phyloP scores from a whole-genome alignment of 768 basidiomycete species.

The Trametes cingulata region DNA sequence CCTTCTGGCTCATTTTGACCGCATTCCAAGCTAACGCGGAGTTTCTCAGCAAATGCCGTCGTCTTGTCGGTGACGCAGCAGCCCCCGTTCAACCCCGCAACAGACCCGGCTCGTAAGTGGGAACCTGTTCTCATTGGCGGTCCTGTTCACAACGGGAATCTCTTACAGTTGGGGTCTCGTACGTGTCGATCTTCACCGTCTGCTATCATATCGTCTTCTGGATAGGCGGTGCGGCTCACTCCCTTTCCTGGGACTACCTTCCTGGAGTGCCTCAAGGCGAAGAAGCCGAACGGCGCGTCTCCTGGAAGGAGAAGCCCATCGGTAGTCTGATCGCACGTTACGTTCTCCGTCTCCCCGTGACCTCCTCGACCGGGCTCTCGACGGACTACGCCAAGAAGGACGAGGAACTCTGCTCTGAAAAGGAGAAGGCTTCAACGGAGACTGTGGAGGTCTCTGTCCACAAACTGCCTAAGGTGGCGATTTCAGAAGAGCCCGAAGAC shows the following conservation, averaged over 20 bases:
- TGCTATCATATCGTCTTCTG: constrained; percentile 43
- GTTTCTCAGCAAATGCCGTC: constrained; percentile 44
- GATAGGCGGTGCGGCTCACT: constrained; percentile 35
- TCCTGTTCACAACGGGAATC: neutral
- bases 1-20: too few species aligned
- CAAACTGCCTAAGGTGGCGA: neutral
- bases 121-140: neutral
- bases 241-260: constrained; percentile 38
- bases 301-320: constrained; percentile 38
- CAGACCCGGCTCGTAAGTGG: constrained; percentile 41
- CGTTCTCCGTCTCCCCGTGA: constrained; percentile 12
- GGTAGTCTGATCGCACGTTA: constrained; percentile 29
- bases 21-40: too few species aligned
- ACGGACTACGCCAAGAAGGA: neutral
- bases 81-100: constrained; percentile 42
- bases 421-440: constrained; percentile 4
- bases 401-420: constrained; percentile 1
- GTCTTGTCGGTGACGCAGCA: constrained; percentile 44
- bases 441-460: constrained; percentile 2
- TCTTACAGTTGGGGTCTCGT: constrained; percentile 32
- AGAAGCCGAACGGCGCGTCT: constrained; percentile 32
- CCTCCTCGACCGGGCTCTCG: neutral
- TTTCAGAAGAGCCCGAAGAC: neutral
- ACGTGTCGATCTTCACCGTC: constrained; percentile 45
- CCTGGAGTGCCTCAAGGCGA: constrained; percentile 36